phyloP scores from a whole-genome alignment of 805 yeast species.

The Kazachstania taianensis region DNA sequence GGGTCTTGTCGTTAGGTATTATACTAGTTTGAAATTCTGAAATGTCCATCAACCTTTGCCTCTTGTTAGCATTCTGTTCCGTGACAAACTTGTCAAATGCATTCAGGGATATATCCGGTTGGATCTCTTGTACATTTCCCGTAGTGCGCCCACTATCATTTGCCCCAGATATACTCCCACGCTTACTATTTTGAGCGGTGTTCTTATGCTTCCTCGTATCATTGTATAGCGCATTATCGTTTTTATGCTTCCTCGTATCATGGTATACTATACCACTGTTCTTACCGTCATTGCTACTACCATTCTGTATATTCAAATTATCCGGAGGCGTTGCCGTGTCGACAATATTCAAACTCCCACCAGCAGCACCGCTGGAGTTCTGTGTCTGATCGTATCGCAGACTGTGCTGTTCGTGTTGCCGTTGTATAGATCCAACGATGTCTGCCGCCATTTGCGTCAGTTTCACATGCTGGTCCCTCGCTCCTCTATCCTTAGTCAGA shows the following conservation, averaged over 20 bases:
- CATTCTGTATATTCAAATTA: too few relatives aligned
- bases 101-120: too few relatives aligned
- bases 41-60: constrained; percentile 9
- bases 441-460: constrained; percentile 19
- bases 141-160: background rate
- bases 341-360: too few relatives aligned
- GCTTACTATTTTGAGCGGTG: background rate
- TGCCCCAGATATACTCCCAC: background rate
- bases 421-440: constrained; percentile 18
- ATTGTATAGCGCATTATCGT: background rate
- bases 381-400: constrained; percentile 10
- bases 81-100: constrained; percentile 19
- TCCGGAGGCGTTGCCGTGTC: too few relatives aligned
- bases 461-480: constrained; percentile 4
- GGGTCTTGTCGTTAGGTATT: background rate
- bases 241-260: too few relatives aligned
- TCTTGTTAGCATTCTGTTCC: constrained; percentile 13
- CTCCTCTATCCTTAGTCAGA: background rate
- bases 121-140: background rate
- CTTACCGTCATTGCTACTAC: too few relatives aligned
- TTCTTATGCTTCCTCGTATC: background rate
- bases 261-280: too few relatives aligned
- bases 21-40: too few relatives aligned
- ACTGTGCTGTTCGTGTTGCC: too few relatives aligned
- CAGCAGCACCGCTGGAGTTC: too few relatives aligned